Percentiles rank a stretch among this genome's conserved stretches.
Evolutionary conservation across 2,329 filamentous ascomycete species (phyloP).

Genomic region (Aspergillus thermomutatus): DNA sequence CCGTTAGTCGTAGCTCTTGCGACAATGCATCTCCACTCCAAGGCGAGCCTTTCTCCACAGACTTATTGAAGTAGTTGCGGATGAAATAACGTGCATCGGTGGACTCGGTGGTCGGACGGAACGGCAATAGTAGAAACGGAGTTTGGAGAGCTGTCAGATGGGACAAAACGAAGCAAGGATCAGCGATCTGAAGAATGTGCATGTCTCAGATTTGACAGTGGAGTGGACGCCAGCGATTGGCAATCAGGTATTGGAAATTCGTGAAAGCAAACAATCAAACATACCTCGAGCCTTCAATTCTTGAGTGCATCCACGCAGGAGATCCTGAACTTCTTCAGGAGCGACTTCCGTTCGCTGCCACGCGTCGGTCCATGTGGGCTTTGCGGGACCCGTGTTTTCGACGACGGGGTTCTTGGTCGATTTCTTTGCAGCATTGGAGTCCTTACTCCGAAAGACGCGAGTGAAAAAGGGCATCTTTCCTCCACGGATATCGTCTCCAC

Average conservation of each 20-base stretch:
- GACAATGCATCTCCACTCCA: constrained; percentile 66
- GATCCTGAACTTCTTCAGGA: constrained; percentile 85
- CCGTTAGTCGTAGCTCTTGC: constrained; percentile 86
- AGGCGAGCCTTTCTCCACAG: constrained; percentile 55
- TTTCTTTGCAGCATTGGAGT: constrained; percentile 63
- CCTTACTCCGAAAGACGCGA: constrained; percentile 69
- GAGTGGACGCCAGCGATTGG: constrained; percentile 10
- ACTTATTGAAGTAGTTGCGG: constrained; percentile 81
- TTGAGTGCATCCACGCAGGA: constrained; percentile 77
- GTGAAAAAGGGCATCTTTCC: constrained; percentile 56
- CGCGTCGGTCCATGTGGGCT: constrained; percentile 82
- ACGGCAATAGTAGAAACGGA: constrained; percentile 90
- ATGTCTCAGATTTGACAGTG: constrained; percentile 17
- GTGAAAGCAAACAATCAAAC: constrained; percentile 26
- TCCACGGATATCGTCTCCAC: constrained; percentile 1
- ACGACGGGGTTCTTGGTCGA: constrained; percentile 50
- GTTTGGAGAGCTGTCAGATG: constrained; percentile 68
- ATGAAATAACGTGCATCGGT: constrained; percentile 90
- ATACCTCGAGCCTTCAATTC: constrained; percentile 94
- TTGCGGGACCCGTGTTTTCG: constrained; percentile 55
- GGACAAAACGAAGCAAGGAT: constrained; percentile 22
- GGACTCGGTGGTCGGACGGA: constrained; percentile 87
- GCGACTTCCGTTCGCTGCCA: constrained; percentile 80
- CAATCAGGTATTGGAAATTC: constrained; percentile 5
- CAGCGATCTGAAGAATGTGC: constrained; percentile 29